Base-by-base conservation (phyloP, 768 basidiomycete species). In the Phlegmacium glaucopus region DNA sequence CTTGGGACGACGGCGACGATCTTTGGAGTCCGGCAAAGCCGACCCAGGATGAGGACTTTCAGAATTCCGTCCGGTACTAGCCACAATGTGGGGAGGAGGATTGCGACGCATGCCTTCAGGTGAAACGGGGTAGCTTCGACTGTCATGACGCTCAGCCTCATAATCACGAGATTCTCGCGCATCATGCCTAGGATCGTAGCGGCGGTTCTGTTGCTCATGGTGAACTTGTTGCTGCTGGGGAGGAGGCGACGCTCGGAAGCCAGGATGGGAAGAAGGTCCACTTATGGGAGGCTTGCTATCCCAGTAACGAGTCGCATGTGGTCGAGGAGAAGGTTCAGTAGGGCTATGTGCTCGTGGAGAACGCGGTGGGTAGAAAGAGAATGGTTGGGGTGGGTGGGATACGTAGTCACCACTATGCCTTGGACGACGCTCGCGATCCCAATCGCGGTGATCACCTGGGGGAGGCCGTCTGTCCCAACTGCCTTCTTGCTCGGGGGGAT, bases 131-230 rank as follows among this genome's bases (percentile, higher is more conserved):
- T 80, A 77, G 37, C 67, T 61, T 35, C 62, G 68, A 25, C 55
- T 26, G 54, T 64, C 62, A 15, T 62, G 64, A 34, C 64, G 68
- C 28, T 74, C 72, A 29, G 69, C 68, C 44, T 80, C 80, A 29
- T 77, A 72, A 22, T 77, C 76, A 13, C 72, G 66, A 36, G 66
- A 62, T 34, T 79, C 78, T 13, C 73, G 67, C n/a, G 62, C 76
- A 57, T 80, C 79, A 50, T 77, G 77, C 16, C 78, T 71, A 6
- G 83, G 83, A 55, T 87, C 86, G 52, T 87, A 88, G 13, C 85
- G 72, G 53, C 80, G 71, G 12, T 64, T 67, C 0, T 73, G 58
- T 22, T 62, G 69, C 42, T 80, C 80, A 9, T 70, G 68, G 26
- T 68, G 69, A 9, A 63, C 42, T 11, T 54, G 47, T 13, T 52